phyloP scores from a whole-genome alignment of 2,329 filamentous ascomycete genomes.

The Colletotrichum tabaci region DNA sequence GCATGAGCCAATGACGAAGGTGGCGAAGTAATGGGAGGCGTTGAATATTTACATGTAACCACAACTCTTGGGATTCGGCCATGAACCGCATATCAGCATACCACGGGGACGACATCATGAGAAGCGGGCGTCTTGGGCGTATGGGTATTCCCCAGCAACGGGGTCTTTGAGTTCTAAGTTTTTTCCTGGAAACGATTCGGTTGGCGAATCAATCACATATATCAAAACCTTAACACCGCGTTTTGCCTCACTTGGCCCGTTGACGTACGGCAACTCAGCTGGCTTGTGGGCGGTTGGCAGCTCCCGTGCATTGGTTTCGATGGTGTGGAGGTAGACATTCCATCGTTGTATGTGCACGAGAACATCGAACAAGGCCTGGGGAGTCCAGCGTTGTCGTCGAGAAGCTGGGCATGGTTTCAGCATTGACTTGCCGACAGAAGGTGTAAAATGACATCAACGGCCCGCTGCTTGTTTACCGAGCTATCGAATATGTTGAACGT shows the following conservation, averaged over 20 bases:
- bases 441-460: no score
- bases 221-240: no score
- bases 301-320: not conserved
- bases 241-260: no score
- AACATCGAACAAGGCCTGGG: no score
- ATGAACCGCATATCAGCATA: slow-evolving; percentile 14
- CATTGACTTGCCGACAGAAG: not conserved
- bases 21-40: not conserved
- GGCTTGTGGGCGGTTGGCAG: no score
- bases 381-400: no score
- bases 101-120: not conserved
- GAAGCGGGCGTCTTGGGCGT: slow-evolving; percentile 34
- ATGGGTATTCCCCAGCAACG: not conserved
- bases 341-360: not conserved
- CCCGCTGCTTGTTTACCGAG: no score
- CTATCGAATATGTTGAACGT: no score
- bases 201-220: not conserved
- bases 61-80: not conserved
- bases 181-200: not conserved
- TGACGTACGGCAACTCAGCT: not conserved
- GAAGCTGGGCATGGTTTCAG: not conserved
- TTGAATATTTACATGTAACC: no score
- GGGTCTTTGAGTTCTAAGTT: not conserved
- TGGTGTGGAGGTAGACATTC: no score
- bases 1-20: not conserved